Evolutionary conservation across 352 stramenopile species (phyloP).

Genomic region (Pythium sp.): DNA sequence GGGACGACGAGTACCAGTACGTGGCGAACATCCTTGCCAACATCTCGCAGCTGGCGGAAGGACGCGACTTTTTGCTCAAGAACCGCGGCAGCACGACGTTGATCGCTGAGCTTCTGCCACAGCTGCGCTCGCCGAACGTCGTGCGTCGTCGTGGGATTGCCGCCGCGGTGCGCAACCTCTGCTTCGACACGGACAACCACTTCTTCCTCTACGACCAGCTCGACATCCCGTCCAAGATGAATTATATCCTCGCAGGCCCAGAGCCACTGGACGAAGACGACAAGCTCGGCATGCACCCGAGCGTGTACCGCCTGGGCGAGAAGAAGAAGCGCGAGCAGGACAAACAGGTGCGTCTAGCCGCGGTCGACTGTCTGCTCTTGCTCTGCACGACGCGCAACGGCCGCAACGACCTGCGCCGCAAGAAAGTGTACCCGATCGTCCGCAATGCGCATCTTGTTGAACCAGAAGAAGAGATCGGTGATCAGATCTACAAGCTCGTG

Average conservation of each 20-base stretch:
- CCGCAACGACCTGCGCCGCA: constrained; percentile 72
- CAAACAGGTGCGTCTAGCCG: constrained; percentile 59
- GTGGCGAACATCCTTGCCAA: constrained; percentile 85
- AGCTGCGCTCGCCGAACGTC: constrained; percentile 81
- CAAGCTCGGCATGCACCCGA: constrained; percentile 76
- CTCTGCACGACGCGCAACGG: constrained; percentile 78
- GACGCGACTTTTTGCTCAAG: constrained; percentile 74
- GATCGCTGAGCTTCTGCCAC: constrained; percentile 57
- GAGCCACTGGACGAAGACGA: constrained; percentile 78
- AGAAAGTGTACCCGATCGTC: constrained; percentile 87
- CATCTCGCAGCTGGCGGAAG: constrained; percentile 81
- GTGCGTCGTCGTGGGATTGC: constrained; percentile 72
- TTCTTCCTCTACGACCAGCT: constrained; percentile 87
- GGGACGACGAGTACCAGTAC: constrained; percentile 89
- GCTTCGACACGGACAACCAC: constrained; percentile 87
- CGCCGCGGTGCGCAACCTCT: constrained; percentile 75
- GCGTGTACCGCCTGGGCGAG: constrained; percentile 67
- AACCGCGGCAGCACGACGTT: constrained; percentile 66
- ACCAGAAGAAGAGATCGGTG: constrained; percentile 74
- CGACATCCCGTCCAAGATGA: constrained; percentile 78
- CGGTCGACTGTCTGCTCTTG: constrained; percentile 72
- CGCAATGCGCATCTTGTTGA: constrained; percentile 82
- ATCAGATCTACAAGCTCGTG: constrained; percentile 89
- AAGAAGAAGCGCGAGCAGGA: constrained; percentile 87
- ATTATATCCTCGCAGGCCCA: constrained; percentile 67